A percentile compares a stretch with the other conserved stretches of the same genome.
phyloP scores from a whole-genome alignment of 2,329 filamentous ascomycete genomes.

The Paramyrothecium roridum region DNA sequence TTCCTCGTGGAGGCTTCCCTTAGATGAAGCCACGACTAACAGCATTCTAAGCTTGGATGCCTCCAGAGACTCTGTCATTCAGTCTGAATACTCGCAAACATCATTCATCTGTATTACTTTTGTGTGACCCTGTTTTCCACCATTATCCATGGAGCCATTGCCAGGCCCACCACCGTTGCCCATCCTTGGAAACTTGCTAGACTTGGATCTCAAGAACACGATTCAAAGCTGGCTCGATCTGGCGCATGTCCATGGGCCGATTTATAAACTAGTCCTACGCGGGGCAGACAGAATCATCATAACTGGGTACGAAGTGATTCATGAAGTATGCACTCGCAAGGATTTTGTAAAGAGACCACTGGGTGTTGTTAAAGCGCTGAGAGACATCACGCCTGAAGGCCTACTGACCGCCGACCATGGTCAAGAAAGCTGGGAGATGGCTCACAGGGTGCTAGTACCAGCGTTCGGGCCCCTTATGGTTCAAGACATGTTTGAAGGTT shows the following conservation, averaged over 20 bases:
- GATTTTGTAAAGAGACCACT: slow-evolving; percentile 1
- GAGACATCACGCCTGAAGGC: not conserved
- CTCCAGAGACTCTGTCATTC: too few relatives aligned
- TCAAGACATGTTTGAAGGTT: not conserved
- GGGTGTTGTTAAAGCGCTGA: not conserved
- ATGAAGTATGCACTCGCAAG: slow-evolving; percentile 1
- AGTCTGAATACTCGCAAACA: too few relatives aligned
- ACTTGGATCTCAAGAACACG: not conserved
- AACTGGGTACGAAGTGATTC: not conserved
- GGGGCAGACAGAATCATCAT: not conserved
- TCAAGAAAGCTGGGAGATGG: not conserved
- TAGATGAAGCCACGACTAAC: too few relatives aligned
- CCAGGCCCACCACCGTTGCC: not conserved
- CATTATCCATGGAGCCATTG: not conserved
- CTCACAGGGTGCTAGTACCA: not conserved
- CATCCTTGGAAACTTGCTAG: not conserved
- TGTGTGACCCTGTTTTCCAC: too few relatives aligned
- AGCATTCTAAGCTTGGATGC: too few relatives aligned
- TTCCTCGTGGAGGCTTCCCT: too few relatives aligned
- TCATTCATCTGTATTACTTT: not conserved
- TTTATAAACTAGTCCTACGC: not conserved
- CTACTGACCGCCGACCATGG: slow-evolving; percentile 1
- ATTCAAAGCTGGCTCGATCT: too few relatives aligned
- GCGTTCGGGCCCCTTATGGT: not conserved
- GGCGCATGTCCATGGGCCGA: too few relatives aligned